These are phyloP conservation scores for Stephania japonica DNA, from an alignment of 164 flowering plant species.

Conservation along the genomic window DNA sequence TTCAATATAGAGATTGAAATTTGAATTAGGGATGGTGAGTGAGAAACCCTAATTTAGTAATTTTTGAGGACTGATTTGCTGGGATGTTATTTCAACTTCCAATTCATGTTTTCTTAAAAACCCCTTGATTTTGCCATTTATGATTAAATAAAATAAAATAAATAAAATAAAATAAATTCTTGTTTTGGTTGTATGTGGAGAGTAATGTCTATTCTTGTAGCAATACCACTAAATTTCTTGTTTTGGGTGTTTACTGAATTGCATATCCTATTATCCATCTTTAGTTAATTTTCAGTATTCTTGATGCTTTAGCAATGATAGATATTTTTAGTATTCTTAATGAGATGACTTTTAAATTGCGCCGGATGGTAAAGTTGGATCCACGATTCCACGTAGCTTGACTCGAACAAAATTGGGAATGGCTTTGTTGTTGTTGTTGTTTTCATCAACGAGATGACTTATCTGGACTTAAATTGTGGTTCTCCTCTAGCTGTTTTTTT, in stretches of 20 bases:
- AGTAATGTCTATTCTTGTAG: neutral
- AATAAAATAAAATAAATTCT: too few relatives aligned
- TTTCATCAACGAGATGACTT: too few relatives aligned
- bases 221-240: neutral
- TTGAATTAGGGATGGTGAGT: neutral
- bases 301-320: neutral
- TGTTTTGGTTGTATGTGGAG: neutral
- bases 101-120: neutral
- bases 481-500: too few relatives aligned
- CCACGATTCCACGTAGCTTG: too few relatives aligned
- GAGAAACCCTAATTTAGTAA: neutral
- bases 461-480: too few relatives aligned
- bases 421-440: too few relatives aligned
- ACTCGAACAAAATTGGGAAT: too few relatives aligned
- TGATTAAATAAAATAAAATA: too few relatives aligned
- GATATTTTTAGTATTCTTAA: neutral
- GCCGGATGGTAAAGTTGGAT: too few relatives aligned
- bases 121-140: neutral
- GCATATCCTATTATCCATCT: too few relatives aligned
- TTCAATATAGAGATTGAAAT: neutral
- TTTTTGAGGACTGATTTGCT: neutral
- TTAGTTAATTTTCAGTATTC: neutral
- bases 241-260: neutral
- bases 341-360: neutral
- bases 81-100: neutral